phyloP scores from a whole-genome alignment of 495 filamentous ascomycete species.

The Penicillium mononematosum region DNA sequence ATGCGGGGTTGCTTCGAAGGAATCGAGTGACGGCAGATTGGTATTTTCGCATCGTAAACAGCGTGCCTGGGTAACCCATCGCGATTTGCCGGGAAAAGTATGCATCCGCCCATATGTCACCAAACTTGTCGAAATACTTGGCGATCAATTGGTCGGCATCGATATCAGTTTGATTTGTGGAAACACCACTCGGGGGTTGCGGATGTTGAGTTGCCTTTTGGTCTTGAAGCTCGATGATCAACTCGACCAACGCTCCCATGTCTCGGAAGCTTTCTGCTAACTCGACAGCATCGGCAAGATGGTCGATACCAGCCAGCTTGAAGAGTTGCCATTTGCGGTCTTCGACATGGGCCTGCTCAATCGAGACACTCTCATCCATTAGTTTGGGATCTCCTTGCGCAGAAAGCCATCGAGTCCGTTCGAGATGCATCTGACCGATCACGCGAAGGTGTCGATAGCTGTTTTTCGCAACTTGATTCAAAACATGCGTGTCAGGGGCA shows the following conservation, averaged over 20 bases:
- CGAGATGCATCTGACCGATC: constrained; percentile 58
- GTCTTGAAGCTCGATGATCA: constrained; percentile 51
- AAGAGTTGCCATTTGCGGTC: constrained; percentile 59
- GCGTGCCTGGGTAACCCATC: constrained; percentile 57
- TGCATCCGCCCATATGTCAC: constrained; percentile 73
- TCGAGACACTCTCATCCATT: constrained; percentile 43
- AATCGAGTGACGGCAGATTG: constrained; percentile 70
- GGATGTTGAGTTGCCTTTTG: constrained; percentile 31
- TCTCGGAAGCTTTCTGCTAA: constrained; percentile 74
- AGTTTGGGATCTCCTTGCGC: constrained; percentile 48
- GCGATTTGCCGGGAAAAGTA: constrained; percentile 75
- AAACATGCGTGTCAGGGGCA: constrained; percentile 32
- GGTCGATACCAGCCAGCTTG: constrained; percentile 65
- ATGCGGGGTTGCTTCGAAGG: constrained; percentile 63
- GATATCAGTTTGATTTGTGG: constrained; percentile 20
- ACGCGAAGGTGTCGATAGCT: constrained; percentile 56
- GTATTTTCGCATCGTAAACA: constrained; percentile 65
- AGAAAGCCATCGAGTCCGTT: constrained; percentile 61
- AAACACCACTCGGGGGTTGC: constrained; percentile 10
- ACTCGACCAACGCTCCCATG: constrained; percentile 66
- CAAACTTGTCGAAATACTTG: constrained; percentile 69
- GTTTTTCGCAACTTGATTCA: constrained; percentile 51
- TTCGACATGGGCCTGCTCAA: constrained; percentile 49
- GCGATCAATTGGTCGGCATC: constrained; percentile 48
- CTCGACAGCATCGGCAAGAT: constrained; percentile 63